Evolutionary conservation across 1,139 yeast genomes (phyloP), one percentile per base, ranked within the genome.

Genomic region (Debaryomyces sp.): DNA sequence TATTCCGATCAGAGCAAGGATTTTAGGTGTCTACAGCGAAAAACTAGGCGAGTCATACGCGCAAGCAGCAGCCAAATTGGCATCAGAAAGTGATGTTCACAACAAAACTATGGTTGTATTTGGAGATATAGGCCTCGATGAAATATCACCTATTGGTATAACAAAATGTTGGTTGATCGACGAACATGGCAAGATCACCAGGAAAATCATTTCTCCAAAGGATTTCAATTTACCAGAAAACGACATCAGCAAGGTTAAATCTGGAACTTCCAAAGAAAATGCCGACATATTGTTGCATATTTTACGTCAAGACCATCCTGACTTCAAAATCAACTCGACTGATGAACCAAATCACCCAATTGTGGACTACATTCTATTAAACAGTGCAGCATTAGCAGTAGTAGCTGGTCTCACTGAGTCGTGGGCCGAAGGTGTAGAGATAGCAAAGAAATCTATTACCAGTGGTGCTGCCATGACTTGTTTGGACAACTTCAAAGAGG

Each of bases 91-190:
- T 56, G 64, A 68, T 33, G 66, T 71, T 33, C 80, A 74, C 47
- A 76, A 77, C 41, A 73, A 78, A 56, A 87, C 96, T 1, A 80
- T 91, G 83, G 89, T 94, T 32, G 99, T 94, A 13, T 92, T 87
- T 82, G 99, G 99, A 12, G 84, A 85, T 45, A 81, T 89, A 45
- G 96, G 97, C 0, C 74, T 94, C 32, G 99, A 94, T 62, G 99
- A 94, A 66, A 88, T 94, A 34, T 87, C 97, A 0, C 97, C 97
- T 1, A 81, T 86, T 38, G 98, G 97, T 0, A 67, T 73, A 49
- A 86, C 97, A 6, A 80, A 82, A 50, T 82, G 87, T 53, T 94
- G 99, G 99, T 73, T 78, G 49, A 81, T 88, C 10, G 81, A 79
- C 54, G 72, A 60, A 21, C 58, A 81, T 45, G 78, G 77, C 1